Evolutionary conservation across 768 basidiomycete species (phyloP).

Genomic region (Rhodotorula kratochvilovae): DNA sequence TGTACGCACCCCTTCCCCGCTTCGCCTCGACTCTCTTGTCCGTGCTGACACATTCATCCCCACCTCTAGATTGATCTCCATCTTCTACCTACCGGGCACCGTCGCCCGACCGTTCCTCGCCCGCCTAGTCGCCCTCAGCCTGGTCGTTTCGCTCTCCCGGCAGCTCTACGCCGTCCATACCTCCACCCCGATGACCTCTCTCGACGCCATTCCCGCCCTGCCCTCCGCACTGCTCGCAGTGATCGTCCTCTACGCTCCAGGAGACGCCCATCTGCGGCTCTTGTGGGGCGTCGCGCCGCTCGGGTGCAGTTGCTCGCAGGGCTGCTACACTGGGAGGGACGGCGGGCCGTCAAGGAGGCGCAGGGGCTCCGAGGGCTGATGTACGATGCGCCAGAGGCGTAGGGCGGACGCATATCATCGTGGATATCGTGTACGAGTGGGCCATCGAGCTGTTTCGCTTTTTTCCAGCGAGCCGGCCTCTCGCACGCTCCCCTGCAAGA

Average conservation of each 20-base stretch:
- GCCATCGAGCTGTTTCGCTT: neutral
- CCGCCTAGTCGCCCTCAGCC: neutral
- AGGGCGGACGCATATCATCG: too few species aligned
- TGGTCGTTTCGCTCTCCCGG: conserved; percentile 1
- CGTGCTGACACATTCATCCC: too few species aligned
- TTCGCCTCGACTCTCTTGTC: neutral
- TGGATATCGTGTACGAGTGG: too few species aligned
- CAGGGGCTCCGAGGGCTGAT: neutral
- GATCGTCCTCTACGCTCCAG: neutral
- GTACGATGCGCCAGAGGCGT: conserved; percentile 28
- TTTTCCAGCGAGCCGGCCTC: too few species aligned
- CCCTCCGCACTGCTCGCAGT: neutral
- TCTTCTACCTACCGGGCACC: neutral
- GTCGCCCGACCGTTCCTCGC: neutral
- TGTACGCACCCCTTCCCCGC: neutral
- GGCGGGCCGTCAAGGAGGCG: conserved; percentile 1
- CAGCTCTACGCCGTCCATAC: neutral
- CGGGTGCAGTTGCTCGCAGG: neutral
- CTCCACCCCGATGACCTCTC: neutral
- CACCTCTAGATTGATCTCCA: neutral
- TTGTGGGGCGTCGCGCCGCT: neutral
- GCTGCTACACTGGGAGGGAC: neutral
- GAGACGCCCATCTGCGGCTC: neutral
- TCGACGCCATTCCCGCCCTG: neutral
- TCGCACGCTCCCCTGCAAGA: too few species aligned